Conservation (phyloP, 1,284 basidiomycete species). For the Porodaedalea pini region DNA sequence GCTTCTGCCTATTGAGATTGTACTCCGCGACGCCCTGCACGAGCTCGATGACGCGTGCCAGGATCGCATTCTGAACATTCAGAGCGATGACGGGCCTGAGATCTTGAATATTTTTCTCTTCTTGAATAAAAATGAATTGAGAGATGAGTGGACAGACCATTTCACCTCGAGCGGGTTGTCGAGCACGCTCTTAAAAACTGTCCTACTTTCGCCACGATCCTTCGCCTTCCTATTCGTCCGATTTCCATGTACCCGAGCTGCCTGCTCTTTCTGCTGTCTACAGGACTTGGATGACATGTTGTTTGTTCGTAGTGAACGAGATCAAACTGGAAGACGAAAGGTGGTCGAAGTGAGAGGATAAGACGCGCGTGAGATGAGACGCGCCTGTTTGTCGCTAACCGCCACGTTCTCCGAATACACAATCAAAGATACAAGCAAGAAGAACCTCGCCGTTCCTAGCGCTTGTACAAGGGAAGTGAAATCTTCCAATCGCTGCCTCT, state of each 20-base stretch:
- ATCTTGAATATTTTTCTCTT: conserved; percentile 10
- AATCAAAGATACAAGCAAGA: too few relatives aligned
- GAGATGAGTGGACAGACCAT: conserved; percentile 45
- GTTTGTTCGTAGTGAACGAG: not conserved
- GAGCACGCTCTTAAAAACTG: conserved; percentile 63
- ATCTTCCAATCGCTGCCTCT: too few relatives aligned
- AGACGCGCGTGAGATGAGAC: not conserved
- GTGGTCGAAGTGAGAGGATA: not conserved
- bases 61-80: conserved; percentile 57
- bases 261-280: conserved; percentile 33
- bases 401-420: too few relatives aligned
- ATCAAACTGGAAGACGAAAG: not conserved
- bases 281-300: not conserved
- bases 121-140: conserved; percentile 3
- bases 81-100: conserved; percentile 62
- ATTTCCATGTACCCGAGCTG: conserved; percentile 47
- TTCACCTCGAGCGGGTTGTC: conserved; percentile 67
- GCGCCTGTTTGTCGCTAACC: too few relatives aligned
- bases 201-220: conserved; percentile 43
- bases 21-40: conserved; percentile 50
- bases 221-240: conserved; percentile 57
- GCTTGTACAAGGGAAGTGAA: too few relatives aligned
- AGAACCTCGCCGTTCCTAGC: too few relatives aligned
- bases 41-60: conserved; percentile 46
- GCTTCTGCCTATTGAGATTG: conserved; percentile 33